phyloP scores from a whole-genome alignment of 257 asterid species.

The Scutellaria galericulata region DNA sequence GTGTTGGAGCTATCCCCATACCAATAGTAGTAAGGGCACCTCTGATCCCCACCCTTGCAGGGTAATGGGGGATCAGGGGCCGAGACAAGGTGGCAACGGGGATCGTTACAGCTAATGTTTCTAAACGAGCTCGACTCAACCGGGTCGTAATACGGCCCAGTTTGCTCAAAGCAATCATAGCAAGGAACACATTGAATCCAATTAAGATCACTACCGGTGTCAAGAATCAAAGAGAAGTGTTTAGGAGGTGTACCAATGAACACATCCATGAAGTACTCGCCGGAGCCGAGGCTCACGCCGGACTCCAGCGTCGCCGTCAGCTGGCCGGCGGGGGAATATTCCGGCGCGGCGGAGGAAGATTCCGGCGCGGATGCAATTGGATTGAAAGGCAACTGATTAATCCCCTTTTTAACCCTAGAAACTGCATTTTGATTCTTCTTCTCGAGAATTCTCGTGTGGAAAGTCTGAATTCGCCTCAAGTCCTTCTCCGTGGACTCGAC shows the following conservation, averaged over 20 bases:
- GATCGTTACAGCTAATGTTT: conserved; percentile 71
- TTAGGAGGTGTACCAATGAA: conserved; percentile 88
- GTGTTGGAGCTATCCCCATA: conserved; percentile 94
- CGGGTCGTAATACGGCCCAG: conserved; percentile 73
- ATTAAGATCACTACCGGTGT: conserved; percentile 92
- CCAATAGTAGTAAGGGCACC: conserved; percentile 93
- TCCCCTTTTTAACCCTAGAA: conserved; percentile 44
- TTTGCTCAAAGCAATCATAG: conserved; percentile 83
- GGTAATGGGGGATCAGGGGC: conserved; percentile 74
- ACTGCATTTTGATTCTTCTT: conserved; percentile 58
- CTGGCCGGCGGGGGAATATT: conserved; percentile 40
- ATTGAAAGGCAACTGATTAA: neutral
- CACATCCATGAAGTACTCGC: conserved; percentile 88
- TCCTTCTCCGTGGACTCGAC: conserved; percentile 68
- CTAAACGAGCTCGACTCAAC: conserved; percentile 52
- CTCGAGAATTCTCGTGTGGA: conserved; percentile 63
- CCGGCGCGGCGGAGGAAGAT: conserved; percentile 25
- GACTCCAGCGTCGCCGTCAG: conserved; percentile 83
- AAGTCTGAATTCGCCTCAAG: conserved; percentile 66
- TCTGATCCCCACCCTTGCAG: conserved; percentile 53
- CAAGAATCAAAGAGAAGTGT: conserved; percentile 82
- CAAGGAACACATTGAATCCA: conserved; percentile 97
- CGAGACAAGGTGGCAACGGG: conserved; percentile 69
- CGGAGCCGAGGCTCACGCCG: conserved; percentile 60
- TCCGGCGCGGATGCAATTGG: conserved; percentile 44